Base-by-base conservation (phyloP, 1,284 basidiomycete genomes). In the Sporisorium exsertum region DNA sequence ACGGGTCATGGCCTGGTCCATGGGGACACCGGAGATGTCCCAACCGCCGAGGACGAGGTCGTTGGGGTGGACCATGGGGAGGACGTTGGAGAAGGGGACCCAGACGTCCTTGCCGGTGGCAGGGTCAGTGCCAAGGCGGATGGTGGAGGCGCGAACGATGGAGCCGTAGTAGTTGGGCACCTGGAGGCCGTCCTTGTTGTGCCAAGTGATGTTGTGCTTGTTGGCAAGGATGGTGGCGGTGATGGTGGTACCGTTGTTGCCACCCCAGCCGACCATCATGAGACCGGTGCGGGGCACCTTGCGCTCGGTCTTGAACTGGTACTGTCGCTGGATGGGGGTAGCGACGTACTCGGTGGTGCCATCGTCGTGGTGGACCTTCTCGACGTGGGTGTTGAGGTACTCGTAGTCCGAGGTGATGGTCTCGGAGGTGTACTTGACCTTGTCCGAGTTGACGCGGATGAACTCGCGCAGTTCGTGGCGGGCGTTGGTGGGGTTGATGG, bases 41-140 rank as follows among this genome's bases (percentile, higher is more conserved):
- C 96, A 99, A 35, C 96, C 97, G 65, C 95, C 94, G 79, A 98
- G 63, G 76, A 98, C 94, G 84, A 99, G 91, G 87, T 99, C 97
- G 87, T 97, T 96, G 77, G 96, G 96, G 88, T 98, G 95, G 62
- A 97, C 95, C 94, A 97, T 97, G 66, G 96, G 96, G 54, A 98
- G 90, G 78, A 98, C 91, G 84, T 97, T 95, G 47, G 91, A 93
- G 86, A 98, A 89, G 50, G 96, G 96, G 73, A 97, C 92, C 86
- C 95, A 90, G 77, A 98, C 91, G 84, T 98, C 95, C 88, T 95
- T 94, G 84, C 93, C 93, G 2, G 92, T 92, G 63, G 87, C 85
- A 56, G 92, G 90, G 83, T 99, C 94, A 59, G 89, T 90, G 58
- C 97, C 96, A 71, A 99, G 90, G 81, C 93, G 91, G 78, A 98